Evolutionary conservation across 208 protist genomes (phyloP).

Genomic region (Kentomonas sorsogonicus): DNA sequence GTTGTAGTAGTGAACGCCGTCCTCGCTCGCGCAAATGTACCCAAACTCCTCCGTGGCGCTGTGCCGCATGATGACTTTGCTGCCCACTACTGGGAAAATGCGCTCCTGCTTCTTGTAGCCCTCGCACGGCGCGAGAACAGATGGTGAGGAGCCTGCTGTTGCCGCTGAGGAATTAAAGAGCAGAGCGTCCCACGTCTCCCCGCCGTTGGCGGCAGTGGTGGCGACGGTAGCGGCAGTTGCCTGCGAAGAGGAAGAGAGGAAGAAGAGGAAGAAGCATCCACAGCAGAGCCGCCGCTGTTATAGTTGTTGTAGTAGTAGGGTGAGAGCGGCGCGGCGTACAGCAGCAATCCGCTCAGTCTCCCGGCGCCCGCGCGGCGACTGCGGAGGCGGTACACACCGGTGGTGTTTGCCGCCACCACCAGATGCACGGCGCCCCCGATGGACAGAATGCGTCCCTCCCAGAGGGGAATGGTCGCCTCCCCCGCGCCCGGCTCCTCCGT

Average conservation of each 20-base stretch:
- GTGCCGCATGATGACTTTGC: constrained; percentile 39
- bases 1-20: constrained; percentile 53
- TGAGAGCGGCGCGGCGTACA: constrained; percentile 58
- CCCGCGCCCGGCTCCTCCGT: constrained; percentile 7
- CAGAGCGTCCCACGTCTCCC: background rate
- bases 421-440: constrained; percentile 50
- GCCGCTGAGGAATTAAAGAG: background rate
- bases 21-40: constrained; percentile 58
- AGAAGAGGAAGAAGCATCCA: background rate
- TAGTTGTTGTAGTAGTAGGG: constrained; percentile 30
- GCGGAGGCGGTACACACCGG: constrained; percentile 48
- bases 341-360: constrained; percentile 32
- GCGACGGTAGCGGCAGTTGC: constrained; percentile 7
- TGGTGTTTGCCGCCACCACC: constrained; percentile 51
- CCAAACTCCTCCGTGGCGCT: constrained; percentile 29
- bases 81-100: constrained; percentile 28
- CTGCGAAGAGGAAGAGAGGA: constrained; percentile 8
- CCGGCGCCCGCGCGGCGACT: constrained; percentile 15
- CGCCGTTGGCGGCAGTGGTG: background rate
- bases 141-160: background rate
- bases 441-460: constrained; percentile 32
- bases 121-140: constrained; percentile 44
- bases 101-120: constrained; percentile 64
- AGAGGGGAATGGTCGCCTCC: constrained; percentile 14
- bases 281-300: constrained; percentile 10